Conservation (phyloP, 2,329 filamentous ascomycete genomes). For the Aspergillus transmontanensis region DNA sequence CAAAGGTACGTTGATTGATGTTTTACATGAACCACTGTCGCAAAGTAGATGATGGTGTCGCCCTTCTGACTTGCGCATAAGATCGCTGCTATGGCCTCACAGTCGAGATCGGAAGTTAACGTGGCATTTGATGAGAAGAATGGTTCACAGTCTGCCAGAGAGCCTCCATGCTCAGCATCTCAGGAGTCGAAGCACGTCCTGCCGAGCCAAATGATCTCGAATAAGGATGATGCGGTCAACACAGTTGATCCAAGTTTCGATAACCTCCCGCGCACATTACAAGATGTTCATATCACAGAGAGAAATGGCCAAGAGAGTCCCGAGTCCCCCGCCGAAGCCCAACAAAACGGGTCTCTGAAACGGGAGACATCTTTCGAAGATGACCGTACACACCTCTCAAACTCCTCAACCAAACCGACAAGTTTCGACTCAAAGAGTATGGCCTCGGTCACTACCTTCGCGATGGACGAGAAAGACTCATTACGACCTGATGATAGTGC, state of each 20-base stretch:
- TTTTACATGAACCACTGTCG: background rate
- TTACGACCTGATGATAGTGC: conserved; percentile 93
- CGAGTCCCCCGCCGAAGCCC: conserved; percentile 30
- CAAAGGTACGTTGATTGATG: conserved; percentile 61
- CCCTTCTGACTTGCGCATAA: conserved; percentile 28
- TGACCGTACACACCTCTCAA: conserved; percentile 55
- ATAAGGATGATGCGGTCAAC: conserved; percentile 20
- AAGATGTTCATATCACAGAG: conserved; percentile 34
- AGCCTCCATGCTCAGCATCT: conserved; percentile 20
- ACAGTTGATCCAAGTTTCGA: conserved; percentile 30
- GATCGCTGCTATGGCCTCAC: conserved; percentile 48
- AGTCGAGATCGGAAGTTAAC: conserved; percentile 29
- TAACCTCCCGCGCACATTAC: conserved; percentile 35
- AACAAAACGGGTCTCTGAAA: conserved; percentile 35
- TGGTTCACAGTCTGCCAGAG: conserved; percentile 23
- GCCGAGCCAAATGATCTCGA: conserved; percentile 22
- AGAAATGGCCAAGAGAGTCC: conserved; percentile 29
- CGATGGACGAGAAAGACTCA: conserved; percentile 95
- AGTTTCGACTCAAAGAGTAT: conserved; percentile 94
- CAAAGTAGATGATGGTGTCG: conserved; percentile 1
- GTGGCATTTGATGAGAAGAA: conserved; percentile 30
- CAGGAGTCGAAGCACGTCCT: conserved; percentile 22
- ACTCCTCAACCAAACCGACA: conserved; percentile 75
- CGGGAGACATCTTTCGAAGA: conserved; percentile 46
- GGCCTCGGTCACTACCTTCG: conserved; percentile 90